phyloP scores from a whole-genome alignment of 2,329 filamentous ascomycete species.

The Colletotrichum lindemuthianum region DNA sequence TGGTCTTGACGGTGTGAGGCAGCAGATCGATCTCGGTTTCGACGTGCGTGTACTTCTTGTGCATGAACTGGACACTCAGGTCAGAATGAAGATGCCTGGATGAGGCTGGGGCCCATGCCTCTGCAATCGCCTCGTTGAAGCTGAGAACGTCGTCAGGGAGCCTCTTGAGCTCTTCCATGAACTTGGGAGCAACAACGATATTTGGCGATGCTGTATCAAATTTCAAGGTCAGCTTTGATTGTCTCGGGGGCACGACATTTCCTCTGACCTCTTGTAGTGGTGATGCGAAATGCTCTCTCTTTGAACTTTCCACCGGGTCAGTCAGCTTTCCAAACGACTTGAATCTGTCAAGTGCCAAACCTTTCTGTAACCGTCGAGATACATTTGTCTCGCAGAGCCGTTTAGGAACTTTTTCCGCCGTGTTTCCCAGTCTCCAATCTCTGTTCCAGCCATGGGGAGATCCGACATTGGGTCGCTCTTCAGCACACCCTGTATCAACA shows the following conservation, averaged over 20 bases:
- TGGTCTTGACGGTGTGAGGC: constrained; percentile 44
- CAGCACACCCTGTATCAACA: constrained; percentile 8
- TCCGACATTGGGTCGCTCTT: constrained; percentile 18
- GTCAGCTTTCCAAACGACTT: not conserved
- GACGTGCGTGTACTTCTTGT: constrained; percentile 48
- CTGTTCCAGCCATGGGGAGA: constrained; percentile 42
- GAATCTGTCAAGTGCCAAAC: constrained; percentile 13
- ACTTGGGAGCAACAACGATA: constrained; percentile 44
- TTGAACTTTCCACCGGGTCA: constrained; percentile 41
- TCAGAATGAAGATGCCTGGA: not conserved
- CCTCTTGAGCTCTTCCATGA: constrained; percentile 44
- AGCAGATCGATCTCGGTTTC: constrained; percentile 36
- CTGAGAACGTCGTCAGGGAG: constrained; percentile 46
- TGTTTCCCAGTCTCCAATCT: constrained; percentile 41
- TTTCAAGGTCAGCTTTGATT: not conserved
- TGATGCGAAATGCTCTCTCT: constrained; percentile 42
- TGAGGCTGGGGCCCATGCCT: constrained; percentile 27
- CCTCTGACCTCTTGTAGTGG: constrained; percentile 39
- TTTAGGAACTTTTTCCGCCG: constrained; percentile 41
- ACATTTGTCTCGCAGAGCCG: constrained; percentile 38
- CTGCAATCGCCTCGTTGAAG: constrained; percentile 41
- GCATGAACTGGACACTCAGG: constrained; percentile 38
- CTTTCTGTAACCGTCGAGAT: constrained; percentile 44
- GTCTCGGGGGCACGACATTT: too few relatives aligned
- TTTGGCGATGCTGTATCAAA: constrained; percentile 37